Percentiles rank a stretch among this genome's conserved stretches.
These are phyloP conservation scores for Cinchona pubescens DNA, from an alignment of 257 asterid genomes.

Conservation along the genomic window DNA sequence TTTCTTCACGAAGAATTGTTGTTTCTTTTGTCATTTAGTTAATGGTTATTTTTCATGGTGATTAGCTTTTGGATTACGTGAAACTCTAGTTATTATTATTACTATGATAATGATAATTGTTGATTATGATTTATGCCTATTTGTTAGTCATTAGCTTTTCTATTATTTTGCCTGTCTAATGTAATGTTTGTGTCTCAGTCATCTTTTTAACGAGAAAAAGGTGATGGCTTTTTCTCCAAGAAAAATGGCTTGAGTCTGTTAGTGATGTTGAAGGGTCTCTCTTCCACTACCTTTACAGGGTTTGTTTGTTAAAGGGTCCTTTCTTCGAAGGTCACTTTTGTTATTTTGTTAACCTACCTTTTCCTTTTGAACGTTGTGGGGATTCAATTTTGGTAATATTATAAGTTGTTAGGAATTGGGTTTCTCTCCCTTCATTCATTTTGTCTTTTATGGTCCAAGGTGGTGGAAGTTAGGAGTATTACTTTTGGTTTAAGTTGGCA, in stretches of 20 bases:
- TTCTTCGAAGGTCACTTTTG: constrained; percentile 37
- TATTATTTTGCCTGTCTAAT: constrained; percentile 11
- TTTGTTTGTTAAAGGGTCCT: constrained; percentile 37
- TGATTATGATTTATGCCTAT: constrained; percentile 18
- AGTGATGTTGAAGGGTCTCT: constrained; percentile 46
- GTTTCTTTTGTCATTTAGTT: constrained; percentile 14
- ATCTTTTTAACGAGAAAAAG: constrained; percentile 53
- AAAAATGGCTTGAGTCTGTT: constrained; percentile 39
- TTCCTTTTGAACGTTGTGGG: background rate
- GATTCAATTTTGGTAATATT: constrained; percentile 3
- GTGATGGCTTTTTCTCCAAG: constrained; percentile 51
- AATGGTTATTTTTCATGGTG: constrained; percentile 19
- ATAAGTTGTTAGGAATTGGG: background rate
- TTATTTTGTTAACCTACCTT: constrained; percentile 13
- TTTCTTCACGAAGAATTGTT: constrained; percentile 25
- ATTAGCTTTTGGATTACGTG: constrained; percentile 27
- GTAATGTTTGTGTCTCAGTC: constrained; percentile 41
- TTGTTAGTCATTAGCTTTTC: constrained; percentile 15
- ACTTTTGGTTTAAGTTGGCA: constrained; percentile 3
- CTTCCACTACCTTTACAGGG: constrained; percentile 30
- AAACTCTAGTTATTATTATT: no score
- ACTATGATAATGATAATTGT: no score
- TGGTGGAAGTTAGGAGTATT: constrained; percentile 5
- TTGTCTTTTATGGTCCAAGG: background rate
- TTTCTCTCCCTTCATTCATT: constrained; percentile 10